Evolutionary conservation across 805 yeast genomes (phyloP).

Genomic region (Lipomyces sp.): DNA sequence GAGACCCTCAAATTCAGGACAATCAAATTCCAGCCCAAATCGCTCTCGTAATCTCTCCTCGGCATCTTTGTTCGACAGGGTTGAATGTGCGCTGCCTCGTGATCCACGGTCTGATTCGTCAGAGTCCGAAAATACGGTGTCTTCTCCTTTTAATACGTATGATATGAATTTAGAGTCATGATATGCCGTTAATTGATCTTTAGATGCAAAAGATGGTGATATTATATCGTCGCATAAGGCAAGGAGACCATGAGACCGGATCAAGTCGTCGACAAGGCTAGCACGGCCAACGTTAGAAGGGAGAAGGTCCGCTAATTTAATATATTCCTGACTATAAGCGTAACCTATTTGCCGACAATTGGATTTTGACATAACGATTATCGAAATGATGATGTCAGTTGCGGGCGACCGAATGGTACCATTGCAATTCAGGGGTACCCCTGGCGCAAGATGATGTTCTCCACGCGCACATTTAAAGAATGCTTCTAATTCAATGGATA

Average conservation of each 20-base stretch:
- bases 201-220: constrained; percentile 43
- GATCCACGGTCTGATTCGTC: constrained; percentile 37
- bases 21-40: constrained; percentile 64
- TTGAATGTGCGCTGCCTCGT: not conserved
- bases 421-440: not conserved
- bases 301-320: constrained; percentile 47
- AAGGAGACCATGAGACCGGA: constrained; percentile 51
- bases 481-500: too few species aligned
- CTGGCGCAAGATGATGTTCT: too few species aligned
- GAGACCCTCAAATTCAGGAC: constrained; percentile 63
- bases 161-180: constrained; percentile 56
- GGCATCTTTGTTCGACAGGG: not conserved
- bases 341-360: constrained; percentile 37
- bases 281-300: constrained; percentile 63
- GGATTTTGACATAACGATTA: not conserved
- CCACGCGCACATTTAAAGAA: too few species aligned
- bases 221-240: constrained; percentile 42
- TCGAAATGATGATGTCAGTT: too few species aligned
- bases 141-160: constrained; percentile 45
- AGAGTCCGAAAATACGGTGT: constrained; percentile 29
- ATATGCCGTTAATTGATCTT: constrained; percentile 52
- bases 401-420: too few species aligned
- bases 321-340: constrained; percentile 37
- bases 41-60: constrained; percentile 34
- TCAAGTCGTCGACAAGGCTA: constrained; percentile 51